Conservation (phyloP, 768 basidiomycete species). For the Phaffia tasmanica region DNA sequence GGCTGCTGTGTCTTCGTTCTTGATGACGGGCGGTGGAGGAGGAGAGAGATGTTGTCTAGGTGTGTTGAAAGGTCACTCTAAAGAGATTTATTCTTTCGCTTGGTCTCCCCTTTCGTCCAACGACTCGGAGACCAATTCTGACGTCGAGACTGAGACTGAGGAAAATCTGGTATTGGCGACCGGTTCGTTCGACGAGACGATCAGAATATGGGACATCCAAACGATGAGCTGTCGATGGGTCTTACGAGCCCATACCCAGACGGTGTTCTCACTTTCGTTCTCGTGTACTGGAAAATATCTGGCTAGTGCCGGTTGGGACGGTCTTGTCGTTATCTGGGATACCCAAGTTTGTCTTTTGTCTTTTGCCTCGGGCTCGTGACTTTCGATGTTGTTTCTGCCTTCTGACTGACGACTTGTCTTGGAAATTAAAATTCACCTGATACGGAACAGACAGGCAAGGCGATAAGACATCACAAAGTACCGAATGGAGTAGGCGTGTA, state of each 20-base stretch:
- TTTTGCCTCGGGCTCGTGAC: background rate
- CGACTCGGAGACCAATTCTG: background rate
- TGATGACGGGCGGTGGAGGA: too few species aligned
- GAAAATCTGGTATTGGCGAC: constrained; percentile 35
- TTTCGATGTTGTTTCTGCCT: background rate
- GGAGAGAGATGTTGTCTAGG: constrained; percentile 6
- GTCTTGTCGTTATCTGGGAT: constrained; percentile 60
- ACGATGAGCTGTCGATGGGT: constrained; percentile 63
- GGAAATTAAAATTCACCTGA: too few species aligned
- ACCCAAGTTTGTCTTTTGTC: constrained; percentile 46
- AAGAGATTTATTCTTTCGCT: constrained; percentile 25
- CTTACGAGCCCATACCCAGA: constrained; percentile 58
- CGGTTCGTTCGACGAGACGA: constrained; percentile 65
- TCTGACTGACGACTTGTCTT: background rate
- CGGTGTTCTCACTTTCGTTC: constrained; percentile 63
- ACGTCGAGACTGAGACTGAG: constrained; percentile 8
- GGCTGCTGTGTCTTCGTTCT: too few species aligned
- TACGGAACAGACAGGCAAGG: constrained; percentile 18
- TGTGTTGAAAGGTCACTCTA: constrained; percentile 23
- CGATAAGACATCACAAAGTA: constrained; percentile 14
- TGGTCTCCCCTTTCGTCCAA: background rate
- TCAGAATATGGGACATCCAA: constrained; percentile 69
- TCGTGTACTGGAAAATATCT: constrained; percentile 58
- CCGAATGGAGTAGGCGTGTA: constrained; percentile 12
- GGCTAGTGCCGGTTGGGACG: constrained; percentile 70